phyloP scores from a whole-genome alignment of 2,329 filamentous ascomycete species.

The Fusarium graminum region DNA sequence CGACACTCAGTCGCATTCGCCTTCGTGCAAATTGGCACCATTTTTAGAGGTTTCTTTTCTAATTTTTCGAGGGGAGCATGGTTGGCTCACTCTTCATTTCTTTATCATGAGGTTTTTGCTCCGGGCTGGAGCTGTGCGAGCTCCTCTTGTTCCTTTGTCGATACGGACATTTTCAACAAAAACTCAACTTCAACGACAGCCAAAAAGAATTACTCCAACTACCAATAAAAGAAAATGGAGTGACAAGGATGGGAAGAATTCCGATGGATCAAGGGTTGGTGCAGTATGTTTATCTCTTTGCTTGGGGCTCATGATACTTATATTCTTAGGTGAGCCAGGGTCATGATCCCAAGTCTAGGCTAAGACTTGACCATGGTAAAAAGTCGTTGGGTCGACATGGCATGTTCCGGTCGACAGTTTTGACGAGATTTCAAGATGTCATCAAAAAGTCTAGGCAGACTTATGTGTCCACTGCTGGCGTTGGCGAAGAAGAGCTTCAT shows the following conservation, averaged over 20 bases:
- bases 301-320: not conserved
- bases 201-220: not conserved
- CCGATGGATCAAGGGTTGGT: slow-evolving; percentile 36
- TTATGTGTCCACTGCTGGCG: slow-evolving; percentile 44
- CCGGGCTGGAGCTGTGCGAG: slow-evolving; percentile 46
- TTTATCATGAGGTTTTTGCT: slow-evolving; percentile 51
- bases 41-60: slow-evolving; percentile 15
- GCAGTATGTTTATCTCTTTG: slow-evolving; percentile 43
- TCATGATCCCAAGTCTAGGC: slow-evolving; percentile 53
- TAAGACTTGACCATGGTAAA: slow-evolving; percentile 47
- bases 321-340: slow-evolving; percentile 50
- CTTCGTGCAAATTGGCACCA: slow-evolving; percentile 9
- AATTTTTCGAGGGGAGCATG: slow-evolving; percentile 35
- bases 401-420: slow-evolving; percentile 53
- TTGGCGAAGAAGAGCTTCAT: slow-evolving; percentile 58
- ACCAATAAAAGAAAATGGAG: not conserved
- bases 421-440: slow-evolving; percentile 55
- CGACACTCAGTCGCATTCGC: slow-evolving; percentile 24
- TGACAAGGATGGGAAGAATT: slow-evolving; percentile 3
- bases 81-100: slow-evolving; percentile 7
- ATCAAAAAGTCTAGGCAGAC: slow-evolving; percentile 48
- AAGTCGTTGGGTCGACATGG: slow-evolving; percentile 50
- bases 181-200: slow-evolving; percentile 8
- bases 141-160: slow-evolving; percentile 36
- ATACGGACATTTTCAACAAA: slow-evolving; percentile 48